Base-by-base conservation (phyloP, 345 rosid genomes). In the Aquilaria malaccensis region DNA sequence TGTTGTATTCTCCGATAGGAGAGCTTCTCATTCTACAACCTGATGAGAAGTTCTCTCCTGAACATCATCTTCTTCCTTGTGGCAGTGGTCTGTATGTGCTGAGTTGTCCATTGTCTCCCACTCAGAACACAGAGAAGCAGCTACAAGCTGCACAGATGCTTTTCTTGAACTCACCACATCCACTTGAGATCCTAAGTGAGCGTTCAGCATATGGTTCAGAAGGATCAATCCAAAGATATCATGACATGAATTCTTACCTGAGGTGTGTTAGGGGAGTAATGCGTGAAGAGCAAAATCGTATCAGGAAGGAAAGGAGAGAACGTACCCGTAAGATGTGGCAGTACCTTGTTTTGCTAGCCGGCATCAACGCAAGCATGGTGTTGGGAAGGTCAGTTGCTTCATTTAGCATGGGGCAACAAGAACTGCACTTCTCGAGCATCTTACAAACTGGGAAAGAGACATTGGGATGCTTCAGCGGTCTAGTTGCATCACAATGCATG, bases 111-210 rank as follows among this genome's bases (percentile, higher is more conserved):
- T 60, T 73, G 56, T 75, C 79, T 22, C 84, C 80, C 37, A 59
- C 33, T 1, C 48, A 56, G n/a, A 76, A 77, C 61, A 77, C 75
- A 37, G 89, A 86, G 69, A 85, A 82, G 77, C 70, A 77, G 55
- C 85, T 95, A 59, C 72, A 50, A 5, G 87, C 91, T 10, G 99
- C 99, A 13, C 77, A 79, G 72, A 80, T 61, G 50, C 71, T 76
- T 46, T 95, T 90, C 81, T 74, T 95, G 47, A 91, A 91, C 70
- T 85, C 99, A 10, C 99, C 99, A n/a, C 99, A 95, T 64, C 99
- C 99, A 2, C 80, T 91, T 7, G 99, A 95, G 81, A 91, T 91
- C 74, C 80, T 95, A 37, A 83, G 95, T 13, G 97, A 95, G 53
- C 81, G 88, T 33, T 52, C 77, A 13, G 89, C 99, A 22, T 95